These are phyloP conservation scores for Rhodamnia argentea DNA, from an alignment of 345 rosid species.

Conservation along the genomic window DNA sequence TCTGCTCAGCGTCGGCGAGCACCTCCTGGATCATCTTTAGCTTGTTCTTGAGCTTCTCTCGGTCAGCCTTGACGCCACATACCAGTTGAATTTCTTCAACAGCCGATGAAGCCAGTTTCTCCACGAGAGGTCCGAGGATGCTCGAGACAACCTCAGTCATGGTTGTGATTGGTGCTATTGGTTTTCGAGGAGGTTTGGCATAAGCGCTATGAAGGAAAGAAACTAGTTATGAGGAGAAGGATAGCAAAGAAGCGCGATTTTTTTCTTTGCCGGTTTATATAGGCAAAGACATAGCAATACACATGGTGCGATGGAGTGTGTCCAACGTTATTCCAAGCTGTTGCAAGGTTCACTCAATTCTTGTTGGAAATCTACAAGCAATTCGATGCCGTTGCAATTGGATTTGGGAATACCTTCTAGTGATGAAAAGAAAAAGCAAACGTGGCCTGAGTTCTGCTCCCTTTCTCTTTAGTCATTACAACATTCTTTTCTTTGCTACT, in stretches of 20 bases:
- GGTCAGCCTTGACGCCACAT: constrained; percentile 3
- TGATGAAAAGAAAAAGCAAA: background rate
- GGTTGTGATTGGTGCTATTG: background rate
- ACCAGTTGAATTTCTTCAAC: background rate
- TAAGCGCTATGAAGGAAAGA: background rate
- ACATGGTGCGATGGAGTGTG: background rate
- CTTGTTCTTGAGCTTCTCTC: background rate
- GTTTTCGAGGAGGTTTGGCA: background rate
- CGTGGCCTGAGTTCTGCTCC: background rate
- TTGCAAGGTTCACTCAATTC: background rate
- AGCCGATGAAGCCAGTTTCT: background rate
- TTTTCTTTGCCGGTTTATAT: background rate
- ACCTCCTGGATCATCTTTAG: background rate
- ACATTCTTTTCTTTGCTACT: background rate
- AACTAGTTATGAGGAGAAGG: background rate
- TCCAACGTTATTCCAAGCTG: background rate
- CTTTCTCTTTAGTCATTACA: background rate
- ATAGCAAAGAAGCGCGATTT: background rate
- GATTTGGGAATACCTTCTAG: background rate
- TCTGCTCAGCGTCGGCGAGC: constrained; percentile 7
- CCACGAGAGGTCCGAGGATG: background rate
- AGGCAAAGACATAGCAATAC: background rate
- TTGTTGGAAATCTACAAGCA: background rate
- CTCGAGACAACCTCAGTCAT: background rate
- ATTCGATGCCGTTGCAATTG: background rate